These are phyloP conservation scores for Triglochin maritima DNA, from an alignment of 106 monocot species.

Conservation along the genomic window DNA sequence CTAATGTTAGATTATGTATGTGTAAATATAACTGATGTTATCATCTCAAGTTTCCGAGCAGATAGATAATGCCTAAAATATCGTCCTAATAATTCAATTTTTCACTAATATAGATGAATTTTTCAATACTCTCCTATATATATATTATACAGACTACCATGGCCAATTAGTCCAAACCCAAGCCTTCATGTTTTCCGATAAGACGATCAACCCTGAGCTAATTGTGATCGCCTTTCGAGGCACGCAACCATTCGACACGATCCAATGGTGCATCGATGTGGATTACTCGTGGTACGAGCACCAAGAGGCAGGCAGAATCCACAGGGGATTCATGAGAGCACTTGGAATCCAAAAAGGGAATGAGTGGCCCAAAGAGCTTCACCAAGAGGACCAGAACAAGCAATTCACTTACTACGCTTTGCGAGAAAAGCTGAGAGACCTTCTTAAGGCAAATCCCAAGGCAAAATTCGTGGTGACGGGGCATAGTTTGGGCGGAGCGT, in stretches of 20 bases:
- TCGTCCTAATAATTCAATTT: neutral
- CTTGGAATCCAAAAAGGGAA: slow-evolving; percentile 39
- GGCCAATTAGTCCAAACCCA: slow-evolving; percentile 28
- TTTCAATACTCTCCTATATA: no score
- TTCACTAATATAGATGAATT: neutral
- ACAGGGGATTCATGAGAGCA: slow-evolving; percentile 86
- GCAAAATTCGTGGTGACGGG: slow-evolving; percentile 59
- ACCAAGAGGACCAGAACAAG: neutral
- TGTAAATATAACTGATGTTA: neutral
- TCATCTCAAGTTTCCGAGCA: neutral
- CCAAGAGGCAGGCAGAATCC: slow-evolving; percentile 54
- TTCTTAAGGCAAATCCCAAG: slow-evolving; percentile 18
- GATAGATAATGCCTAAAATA: neutral
- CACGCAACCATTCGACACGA: slow-evolving; percentile 57
- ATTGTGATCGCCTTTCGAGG: slow-evolving; percentile 64
- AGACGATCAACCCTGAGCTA: slow-evolving; percentile 27
- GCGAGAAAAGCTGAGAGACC: slow-evolving; percentile 29
- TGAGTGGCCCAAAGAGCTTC: slow-evolving; percentile 32
- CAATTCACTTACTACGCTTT: slow-evolving; percentile 60
- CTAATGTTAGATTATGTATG: neutral
- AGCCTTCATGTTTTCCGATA: slow-evolving; percentile 61
- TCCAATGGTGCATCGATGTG: slow-evolving; percentile 61
- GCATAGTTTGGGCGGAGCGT: slow-evolving; percentile 84
- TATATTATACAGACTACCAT: slow-evolving; percentile 31
- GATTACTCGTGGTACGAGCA: slow-evolving; percentile 81